These are phyloP conservation scores for Chaetomiaceae sp. DNA, from an alignment of 2,329 filamentous ascomycete genomes.

Conservation along the genomic window DNA sequence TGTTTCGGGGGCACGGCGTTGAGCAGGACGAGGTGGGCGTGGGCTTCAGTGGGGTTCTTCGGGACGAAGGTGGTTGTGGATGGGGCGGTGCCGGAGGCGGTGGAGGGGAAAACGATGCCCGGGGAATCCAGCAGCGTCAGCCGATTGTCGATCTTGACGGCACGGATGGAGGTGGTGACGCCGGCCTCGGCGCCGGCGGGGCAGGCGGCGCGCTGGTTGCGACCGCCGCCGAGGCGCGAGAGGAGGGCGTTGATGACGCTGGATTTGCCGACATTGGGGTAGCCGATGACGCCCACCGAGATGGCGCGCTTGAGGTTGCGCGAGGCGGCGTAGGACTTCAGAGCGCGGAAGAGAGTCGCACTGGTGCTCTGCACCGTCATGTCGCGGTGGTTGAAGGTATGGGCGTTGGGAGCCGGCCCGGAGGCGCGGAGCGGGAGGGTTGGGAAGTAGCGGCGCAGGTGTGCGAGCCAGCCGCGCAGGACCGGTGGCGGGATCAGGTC, in stretches of 20 bases:
- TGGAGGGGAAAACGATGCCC: conserved; percentile 85
- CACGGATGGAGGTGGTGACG: conserved; percentile 79
- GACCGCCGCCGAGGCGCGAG: conserved; percentile 64
- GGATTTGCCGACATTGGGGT: conserved; percentile 93
- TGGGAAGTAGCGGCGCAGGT: conserved; percentile 84
- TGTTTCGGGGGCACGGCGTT: conserved; percentile 92
- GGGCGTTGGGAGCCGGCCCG: conserved; percentile 73
- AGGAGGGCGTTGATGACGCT: conserved; percentile 93
- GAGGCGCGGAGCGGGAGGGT: conserved; percentile 85
- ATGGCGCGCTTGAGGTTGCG: conserved; percentile 84
- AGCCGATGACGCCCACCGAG: conserved; percentile 88
- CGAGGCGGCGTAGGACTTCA: conserved; percentile 80
- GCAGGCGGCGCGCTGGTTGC: conserved; percentile 58
- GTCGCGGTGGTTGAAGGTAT: conserved; percentile 87
- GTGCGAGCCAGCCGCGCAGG: conserved; percentile 75
- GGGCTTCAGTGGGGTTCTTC: conserved; percentile 62
- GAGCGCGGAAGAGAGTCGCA: conserved; percentile 74
- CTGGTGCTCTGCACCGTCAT: conserved; percentile 83
- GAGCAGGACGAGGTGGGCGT: conserved; percentile 78
- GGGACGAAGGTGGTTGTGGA: conserved; percentile 37
- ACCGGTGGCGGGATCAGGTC: conserved; percentile 79
- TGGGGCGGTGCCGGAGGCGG: conserved; percentile 26
- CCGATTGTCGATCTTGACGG: conserved; percentile 92
- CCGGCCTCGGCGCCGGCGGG: conserved; percentile 88
- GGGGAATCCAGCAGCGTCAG: conserved; percentile 90